Percentiles rank a stretch among this genome's conserved stretches.
These are phyloP conservation scores for Suhomyces wounanorum DNA, from an alignment of 1,139 yeast species.

Conservation along the genomic window DNA sequence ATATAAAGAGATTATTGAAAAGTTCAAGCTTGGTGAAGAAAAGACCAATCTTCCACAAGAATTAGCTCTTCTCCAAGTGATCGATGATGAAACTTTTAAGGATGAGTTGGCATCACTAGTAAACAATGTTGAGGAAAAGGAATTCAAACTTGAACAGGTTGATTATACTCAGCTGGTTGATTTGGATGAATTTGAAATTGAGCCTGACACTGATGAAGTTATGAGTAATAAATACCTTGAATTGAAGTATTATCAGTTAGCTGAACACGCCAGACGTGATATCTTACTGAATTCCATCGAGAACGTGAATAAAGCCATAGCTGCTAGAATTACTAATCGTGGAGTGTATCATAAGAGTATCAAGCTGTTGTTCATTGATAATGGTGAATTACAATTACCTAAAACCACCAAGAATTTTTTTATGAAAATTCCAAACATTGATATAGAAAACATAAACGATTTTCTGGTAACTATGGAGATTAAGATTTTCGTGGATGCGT, in stretches of 20 bases:
- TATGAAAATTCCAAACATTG: conserved; percentile 31
- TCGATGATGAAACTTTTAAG: conserved; percentile 17
- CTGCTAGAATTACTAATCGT: conserved; percentile 29
- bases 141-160: conserved; percentile 12
- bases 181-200: conserved; percentile 9
- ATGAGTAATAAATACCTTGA: conserved; percentile 27
- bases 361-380: conserved; percentile 24
- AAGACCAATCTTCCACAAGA: conserved; percentile 8
- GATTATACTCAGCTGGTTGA: conserved; percentile 14
- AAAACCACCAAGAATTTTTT: conserved; percentile 40
- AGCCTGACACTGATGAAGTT: conserved; percentile 14
- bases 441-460: conserved; percentile 19
- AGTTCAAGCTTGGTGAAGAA: background rate
- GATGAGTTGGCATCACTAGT: conserved; percentile 31
- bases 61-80: conserved; percentile 6
- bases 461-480: conserved; percentile 26
- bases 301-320: conserved; percentile 32
- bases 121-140: conserved; percentile 20
- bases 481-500: conserved; percentile 23
- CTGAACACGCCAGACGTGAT: conserved; percentile 61
- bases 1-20: conserved; percentile 5
- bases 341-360: conserved; percentile 19
- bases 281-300: conserved; percentile 50
- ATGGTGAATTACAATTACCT: conserved; percentile 35
- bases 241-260: conserved; percentile 54